These are phyloP conservation scores for Talaromyces sp. DNA, from an alignment of 2,329 filamentous ascomycete species.

Conservation along the genomic window DNA sequence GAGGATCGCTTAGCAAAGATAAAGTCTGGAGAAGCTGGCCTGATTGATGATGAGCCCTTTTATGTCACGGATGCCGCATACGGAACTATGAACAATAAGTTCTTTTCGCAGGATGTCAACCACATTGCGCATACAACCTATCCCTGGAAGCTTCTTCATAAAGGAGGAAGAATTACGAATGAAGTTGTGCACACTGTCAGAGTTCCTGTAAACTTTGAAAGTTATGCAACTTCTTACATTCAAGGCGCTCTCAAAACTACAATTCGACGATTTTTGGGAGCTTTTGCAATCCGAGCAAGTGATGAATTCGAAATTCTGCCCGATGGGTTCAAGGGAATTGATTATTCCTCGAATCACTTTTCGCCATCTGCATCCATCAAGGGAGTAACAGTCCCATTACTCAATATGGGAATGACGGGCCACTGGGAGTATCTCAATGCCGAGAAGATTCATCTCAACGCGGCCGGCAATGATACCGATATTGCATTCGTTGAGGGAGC, in stretches of 20 bases:
- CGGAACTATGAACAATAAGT: conserved; percentile 21
- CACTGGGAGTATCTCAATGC: conserved; percentile 25
- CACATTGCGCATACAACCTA: conserved; percentile 18
- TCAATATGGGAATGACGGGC: conserved; percentile 22
- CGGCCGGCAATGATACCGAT: conserved; percentile 16
- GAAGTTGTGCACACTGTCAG: background rate
- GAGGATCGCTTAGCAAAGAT: background rate
- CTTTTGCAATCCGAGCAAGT: background rate
- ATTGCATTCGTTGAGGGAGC: background rate
- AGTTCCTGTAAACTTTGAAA: background rate
- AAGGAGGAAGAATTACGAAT: background rate
- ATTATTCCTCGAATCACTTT: conserved; percentile 18
- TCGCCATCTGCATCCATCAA: conserved; percentile 12
- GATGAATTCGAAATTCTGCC: background rate
- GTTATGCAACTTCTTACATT: background rate
- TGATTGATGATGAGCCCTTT: background rate
- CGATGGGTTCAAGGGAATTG: conserved; percentile 12
- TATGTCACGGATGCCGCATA: conserved; percentile 17
- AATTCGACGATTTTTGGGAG: background rate
- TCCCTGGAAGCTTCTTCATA: background rate
- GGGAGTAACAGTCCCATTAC: conserved; percentile 15
- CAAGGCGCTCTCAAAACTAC: background rate
- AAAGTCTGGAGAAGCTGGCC: background rate
- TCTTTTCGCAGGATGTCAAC: conserved; percentile 21
- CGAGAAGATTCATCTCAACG: conserved; percentile 21